Evolutionary conservation across 139 green algal genomes (phyloP).

Genomic region (Chlamydomonas sphaeroides): DNA sequence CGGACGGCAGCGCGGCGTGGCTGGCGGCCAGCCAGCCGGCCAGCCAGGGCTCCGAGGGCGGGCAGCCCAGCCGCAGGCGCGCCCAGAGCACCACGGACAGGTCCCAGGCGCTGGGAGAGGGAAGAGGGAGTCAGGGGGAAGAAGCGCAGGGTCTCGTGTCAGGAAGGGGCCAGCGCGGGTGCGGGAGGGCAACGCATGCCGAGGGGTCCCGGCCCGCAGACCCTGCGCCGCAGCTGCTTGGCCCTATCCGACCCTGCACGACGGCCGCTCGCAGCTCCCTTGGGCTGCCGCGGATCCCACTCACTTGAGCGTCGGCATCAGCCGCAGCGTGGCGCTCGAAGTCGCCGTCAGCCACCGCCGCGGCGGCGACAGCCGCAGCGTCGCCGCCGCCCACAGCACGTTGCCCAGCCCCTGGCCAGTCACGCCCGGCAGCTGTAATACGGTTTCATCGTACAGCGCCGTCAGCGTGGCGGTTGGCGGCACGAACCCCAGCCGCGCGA

Average conservation of each 20-base stretch:
- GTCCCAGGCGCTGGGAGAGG: slow-evolving; percentile 2
- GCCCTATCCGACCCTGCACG: too few species aligned
- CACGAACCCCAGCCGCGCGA: background rate
- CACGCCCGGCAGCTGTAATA: background rate
- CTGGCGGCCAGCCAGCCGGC: slow-evolving; percentile 3
- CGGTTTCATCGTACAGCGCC: background rate
- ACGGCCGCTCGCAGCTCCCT: too few species aligned
- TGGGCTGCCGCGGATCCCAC: too few species aligned
- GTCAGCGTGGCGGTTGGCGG: background rate
- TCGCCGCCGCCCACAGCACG: background rate
- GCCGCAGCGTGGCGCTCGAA: background rate
- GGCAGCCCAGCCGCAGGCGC: slow-evolving; percentile 8
- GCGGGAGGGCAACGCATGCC: too few species aligned
- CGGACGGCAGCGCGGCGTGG: slow-evolving; percentile 1
- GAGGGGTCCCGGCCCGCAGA: too few species aligned
- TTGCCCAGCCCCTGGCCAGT: slow-evolving; percentile 1
- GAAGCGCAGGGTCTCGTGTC: too few species aligned
- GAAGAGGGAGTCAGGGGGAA: too few species aligned
- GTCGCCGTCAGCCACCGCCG: background rate
- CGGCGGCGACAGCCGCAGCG: background rate
- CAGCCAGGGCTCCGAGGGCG: background rate
- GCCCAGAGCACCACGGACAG: slow-evolving; percentile 13
- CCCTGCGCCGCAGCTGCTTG: too few species aligned
- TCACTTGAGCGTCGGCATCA: slow-evolving; percentile 10
- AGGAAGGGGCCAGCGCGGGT: too few species aligned